Evolutionary conservation across 345 rosid species (phyloP).

Genomic region (Xanthoceras sorbifolium): DNA sequence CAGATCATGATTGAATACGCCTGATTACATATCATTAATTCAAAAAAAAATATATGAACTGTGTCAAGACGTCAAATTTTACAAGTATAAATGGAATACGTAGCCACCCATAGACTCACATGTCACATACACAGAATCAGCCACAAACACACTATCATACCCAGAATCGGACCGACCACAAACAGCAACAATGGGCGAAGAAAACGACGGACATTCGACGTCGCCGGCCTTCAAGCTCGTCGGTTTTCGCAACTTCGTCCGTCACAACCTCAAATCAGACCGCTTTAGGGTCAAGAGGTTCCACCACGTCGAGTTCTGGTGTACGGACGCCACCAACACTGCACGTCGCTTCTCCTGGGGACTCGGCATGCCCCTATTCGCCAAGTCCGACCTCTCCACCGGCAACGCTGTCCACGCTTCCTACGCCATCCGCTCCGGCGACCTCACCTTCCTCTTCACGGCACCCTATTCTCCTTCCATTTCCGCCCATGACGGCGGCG

Average conservation of each 20-base stretch:
- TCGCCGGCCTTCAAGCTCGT: conserved; percentile 51
- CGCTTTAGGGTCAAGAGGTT: conserved; percentile 67
- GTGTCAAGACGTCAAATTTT: no score
- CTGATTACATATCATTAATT: no score
- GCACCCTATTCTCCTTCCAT: conserved; percentile 88
- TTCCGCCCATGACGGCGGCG: conserved; percentile 32
- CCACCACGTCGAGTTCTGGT: conserved; percentile 96
- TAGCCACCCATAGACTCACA: no score
- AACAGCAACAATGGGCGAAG: conserved; percentile 25
- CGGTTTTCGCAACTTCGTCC: conserved; percentile 67
- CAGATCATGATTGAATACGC: no score
- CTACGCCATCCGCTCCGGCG: conserved; percentile 79
- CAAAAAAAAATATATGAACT: no score
- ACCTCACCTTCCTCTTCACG: conserved; percentile 75
- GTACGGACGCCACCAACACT: conserved; percentile 77
- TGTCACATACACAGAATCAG: background rate
- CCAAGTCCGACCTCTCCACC: conserved; percentile 92
- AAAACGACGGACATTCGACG: background rate
- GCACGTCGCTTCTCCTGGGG: conserved; percentile 93
- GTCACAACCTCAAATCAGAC: conserved; percentile 72
- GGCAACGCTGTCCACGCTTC: conserved; percentile 85
- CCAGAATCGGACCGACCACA: no score
- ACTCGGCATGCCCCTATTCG: conserved; percentile 77
- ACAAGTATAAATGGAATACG: no score
- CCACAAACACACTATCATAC: background rate